Percentiles rank a stretch among this genome's conserved stretches.
These are phyloP conservation scores for Kodamaea leandrae DNA, from an alignment of 805 yeast genomes.

Conservation along the genomic window DNA sequence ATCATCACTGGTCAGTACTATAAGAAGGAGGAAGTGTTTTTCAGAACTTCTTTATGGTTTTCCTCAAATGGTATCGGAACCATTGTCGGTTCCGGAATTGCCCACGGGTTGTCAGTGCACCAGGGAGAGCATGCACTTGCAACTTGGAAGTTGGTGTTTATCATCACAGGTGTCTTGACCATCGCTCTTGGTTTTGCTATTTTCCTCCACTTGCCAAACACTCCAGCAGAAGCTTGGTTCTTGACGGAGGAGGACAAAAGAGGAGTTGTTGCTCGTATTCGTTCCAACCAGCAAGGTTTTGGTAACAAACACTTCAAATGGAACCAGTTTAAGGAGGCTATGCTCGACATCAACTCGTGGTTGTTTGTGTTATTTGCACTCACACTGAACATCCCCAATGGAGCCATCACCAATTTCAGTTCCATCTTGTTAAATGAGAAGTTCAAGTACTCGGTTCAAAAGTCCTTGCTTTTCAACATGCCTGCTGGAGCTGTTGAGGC, in stretches of 20 bases:
- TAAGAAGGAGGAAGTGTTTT: constrained; percentile 31
- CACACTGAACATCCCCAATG: constrained; percentile 33
- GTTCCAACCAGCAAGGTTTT: constrained; percentile 43
- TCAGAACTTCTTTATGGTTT: constrained; percentile 36
- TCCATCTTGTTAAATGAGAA: constrained; percentile 12
- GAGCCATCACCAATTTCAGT: constrained; percentile 38
- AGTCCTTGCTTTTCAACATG: constrained; percentile 43
- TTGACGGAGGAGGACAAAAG: constrained; percentile 26
- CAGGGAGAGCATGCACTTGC: constrained; percentile 34
- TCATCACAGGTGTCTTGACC: constrained; percentile 60
- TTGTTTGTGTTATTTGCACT: constrained; percentile 26
- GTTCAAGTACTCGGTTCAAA: constrained; percentile 24
- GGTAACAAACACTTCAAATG: constrained; percentile 37
- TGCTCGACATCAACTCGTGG: constrained; percentile 37
- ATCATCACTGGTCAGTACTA: constrained; percentile 34
- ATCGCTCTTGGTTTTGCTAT: constrained; percentile 48
- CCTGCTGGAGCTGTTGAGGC: constrained; percentile 49
- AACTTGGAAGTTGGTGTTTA: constrained; percentile 60
- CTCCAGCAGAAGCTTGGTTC: constrained; percentile 38
- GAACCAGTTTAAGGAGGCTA: constrained; percentile 36
- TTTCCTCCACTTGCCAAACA: constrained; percentile 51
- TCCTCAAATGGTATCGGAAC: constrained; percentile 36
- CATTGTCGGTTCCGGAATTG: constrained; percentile 49
- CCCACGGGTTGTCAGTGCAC: constrained; percentile 43
- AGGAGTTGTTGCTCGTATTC: constrained; percentile 49